Evolutionary conservation across 306 rosid species (phyloP).

Genomic region (Trifolium fragiferum): DNA sequence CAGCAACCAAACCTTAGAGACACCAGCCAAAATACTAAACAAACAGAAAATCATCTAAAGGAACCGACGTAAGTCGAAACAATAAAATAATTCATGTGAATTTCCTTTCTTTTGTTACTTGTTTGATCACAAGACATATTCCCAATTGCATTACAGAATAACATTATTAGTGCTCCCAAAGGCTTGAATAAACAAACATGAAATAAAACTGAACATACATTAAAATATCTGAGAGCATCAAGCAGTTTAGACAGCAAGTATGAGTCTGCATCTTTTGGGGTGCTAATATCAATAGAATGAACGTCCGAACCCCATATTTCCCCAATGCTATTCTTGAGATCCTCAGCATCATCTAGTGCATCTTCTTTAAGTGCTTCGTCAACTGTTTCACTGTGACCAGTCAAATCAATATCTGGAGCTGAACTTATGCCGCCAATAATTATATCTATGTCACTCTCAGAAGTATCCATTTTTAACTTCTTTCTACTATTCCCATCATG

Average conservation of each 20-base stretch:
- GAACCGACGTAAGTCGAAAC: slow-evolving; percentile 2
- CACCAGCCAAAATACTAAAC: slow-evolving; percentile 4
- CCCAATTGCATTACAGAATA: slow-evolving; percentile 1
- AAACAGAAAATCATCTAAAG: slow-evolving; percentile 29
- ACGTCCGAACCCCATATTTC: slow-evolving; percentile 74
- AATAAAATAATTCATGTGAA: slow-evolving; percentile 7
- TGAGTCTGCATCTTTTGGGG: slow-evolving; percentile 53
- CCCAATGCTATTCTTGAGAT: slow-evolving; percentile 52
- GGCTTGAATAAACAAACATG: slow-evolving; percentile 34
- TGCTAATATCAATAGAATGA: slow-evolving; percentile 40
- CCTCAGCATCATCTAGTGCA: slow-evolving; percentile 51
- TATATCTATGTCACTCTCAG: slow-evolving; percentile 62
- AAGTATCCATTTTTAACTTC: slow-evolving; percentile 55
- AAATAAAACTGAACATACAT: slow-evolving; percentile 56
- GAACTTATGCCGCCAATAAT: slow-evolving; percentile 71
- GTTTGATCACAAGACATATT: slow-evolving; percentile 13
- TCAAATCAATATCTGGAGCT: slow-evolving; percentile 43
- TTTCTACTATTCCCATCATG: slow-evolving; percentile 46
- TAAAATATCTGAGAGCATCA: slow-evolving; percentile 73
- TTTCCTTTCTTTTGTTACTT: background rate
- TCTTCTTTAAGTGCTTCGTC: slow-evolving; percentile 39
- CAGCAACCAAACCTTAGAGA: slow-evolving; percentile 28
- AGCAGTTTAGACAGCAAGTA: slow-evolving; percentile 72
- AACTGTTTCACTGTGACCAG: slow-evolving; percentile 45
- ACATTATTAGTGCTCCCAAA: slow-evolving; percentile 2